Base-by-base conservation (phyloP, 2,329 filamentous ascomycete species). In the Botrytis fragariae region DNA sequence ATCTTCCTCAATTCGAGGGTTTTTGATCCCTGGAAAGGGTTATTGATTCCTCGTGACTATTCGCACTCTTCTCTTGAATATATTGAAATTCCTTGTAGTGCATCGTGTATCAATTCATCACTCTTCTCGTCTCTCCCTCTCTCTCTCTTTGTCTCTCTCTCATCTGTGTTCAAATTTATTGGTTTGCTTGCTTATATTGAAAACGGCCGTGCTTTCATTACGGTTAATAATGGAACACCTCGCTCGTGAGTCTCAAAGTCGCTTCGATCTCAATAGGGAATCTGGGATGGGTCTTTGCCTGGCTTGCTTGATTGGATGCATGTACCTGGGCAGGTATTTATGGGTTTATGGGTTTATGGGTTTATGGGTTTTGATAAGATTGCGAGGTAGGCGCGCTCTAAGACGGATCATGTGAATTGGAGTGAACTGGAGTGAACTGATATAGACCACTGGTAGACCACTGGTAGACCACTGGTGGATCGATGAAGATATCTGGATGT, bases 331-430 rank as follows among this genome's bases (percentile, higher is more conserved):
- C 16, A 37, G 60, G 16, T 44, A 29, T n/a, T 63, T 12, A 32
- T 63, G 61, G 39, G 9, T 29, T 63, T 44, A n/a, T n/a, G n/a
- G n/a, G n/a, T n/a, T n/a, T n/a, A n/a, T n/a, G n/a, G n/a, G n/a
- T n/a, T 63, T 12, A 32, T 63, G 61, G 39, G 9, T 29, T 63
- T 44, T 32, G 61, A 44, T 32, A 42, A 32, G 20, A 63, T 45
- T 22, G 61, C 61, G 61, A 63, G 61, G 16, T 44, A 63, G 39
- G 61, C 61, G 61, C 61, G 39, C 61, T 63, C 61, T 4, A 54
- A 44, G 39, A 29, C 44, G 37, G 25, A 20, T 37, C 22, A 62
- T 18, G 18, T 57, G 54, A 57, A 45, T 20, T 18, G 29, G n/a
- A 22, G 20, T 42, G 14, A 62, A n/a, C n/a, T n/a, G n/a, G n/a